Conservation (phyloP, 441 rosid genomes). For the Adansonia gregorii region DNA sequence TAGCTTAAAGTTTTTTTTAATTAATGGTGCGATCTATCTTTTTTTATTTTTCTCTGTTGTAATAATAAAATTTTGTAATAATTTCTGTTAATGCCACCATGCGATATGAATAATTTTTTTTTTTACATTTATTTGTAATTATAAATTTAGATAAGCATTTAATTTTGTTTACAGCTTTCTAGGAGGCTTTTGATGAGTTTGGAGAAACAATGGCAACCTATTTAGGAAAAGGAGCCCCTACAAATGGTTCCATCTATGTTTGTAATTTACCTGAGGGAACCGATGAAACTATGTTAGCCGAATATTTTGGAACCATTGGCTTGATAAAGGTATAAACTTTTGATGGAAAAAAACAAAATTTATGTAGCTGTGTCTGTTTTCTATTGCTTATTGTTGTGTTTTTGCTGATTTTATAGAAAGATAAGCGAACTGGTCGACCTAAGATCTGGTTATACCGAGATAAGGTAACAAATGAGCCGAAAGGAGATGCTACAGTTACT, state of each 20-base stretch:
- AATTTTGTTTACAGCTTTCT: background rate
- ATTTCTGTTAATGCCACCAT: constrained; percentile 3
- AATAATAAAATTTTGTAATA: background rate
- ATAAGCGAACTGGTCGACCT: constrained; percentile 89
- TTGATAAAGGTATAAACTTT: constrained; percentile 67
- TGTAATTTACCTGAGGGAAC: constrained; percentile 85
- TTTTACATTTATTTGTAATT: constrained; percentile 9
- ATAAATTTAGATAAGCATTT: background rate
- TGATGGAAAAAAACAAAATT: background rate
- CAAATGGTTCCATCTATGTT: constrained; percentile 81
- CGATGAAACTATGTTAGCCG: constrained; percentile 87
- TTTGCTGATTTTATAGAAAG: constrained; percentile 50
- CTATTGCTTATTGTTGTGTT: background rate
- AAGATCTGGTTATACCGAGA: constrained; percentile 93
- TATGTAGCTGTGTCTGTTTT: background rate
- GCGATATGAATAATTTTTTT: background rate
- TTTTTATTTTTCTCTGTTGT: background rate
- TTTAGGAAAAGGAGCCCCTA: constrained; percentile 56
- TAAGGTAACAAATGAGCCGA: constrained; percentile 84
- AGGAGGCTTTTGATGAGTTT: constrained; percentile 45
- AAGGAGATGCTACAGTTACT: constrained; percentile 96
- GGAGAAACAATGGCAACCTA: constrained; percentile 69
- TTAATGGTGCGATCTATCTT: background rate
- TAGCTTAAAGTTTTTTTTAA: background rate
- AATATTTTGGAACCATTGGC: constrained; percentile 92